phyloP scores from a whole-genome alignment of 495 filamentous ascomycete genomes.

The Penicillium maclennaniae region DNA sequence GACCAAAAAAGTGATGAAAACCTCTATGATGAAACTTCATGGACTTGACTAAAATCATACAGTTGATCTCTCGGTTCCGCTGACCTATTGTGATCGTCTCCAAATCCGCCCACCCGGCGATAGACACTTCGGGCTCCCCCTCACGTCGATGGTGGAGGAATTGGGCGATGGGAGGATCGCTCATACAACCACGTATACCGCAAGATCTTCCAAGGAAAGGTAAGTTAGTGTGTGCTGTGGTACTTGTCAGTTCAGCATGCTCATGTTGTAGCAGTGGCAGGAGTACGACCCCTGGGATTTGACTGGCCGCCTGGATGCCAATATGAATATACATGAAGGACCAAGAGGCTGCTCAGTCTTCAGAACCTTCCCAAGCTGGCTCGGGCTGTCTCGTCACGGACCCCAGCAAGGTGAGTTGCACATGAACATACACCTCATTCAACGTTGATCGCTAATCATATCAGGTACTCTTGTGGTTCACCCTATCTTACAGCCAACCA shows the following conservation, averaged over 20 bases:
- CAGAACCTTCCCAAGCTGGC: slow-evolving; percentile 73
- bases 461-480: slow-evolving; percentile 60
- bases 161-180: slow-evolving; percentile 69
- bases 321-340: slow-evolving; percentile 65
- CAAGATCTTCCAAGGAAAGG: slow-evolving; percentile 53
- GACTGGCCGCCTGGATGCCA: slow-evolving; percentile 53
- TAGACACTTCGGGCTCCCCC: slow-evolving; percentile 68
- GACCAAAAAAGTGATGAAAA: slow-evolving; percentile 11
- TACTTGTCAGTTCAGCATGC: background rate
- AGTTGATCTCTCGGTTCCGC: slow-evolving; percentile 35
- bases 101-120: slow-evolving; percentile 59
- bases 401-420: slow-evolving; percentile 52
- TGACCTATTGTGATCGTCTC: slow-evolving; percentile 69
- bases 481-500: slow-evolving; percentile 59
- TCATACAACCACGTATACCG: slow-evolving; percentile 69
- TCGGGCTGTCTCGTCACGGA: slow-evolving; percentile 58
- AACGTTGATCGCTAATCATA: background rate
- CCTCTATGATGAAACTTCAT: slow-evolving; percentile 42
- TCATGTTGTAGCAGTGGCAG: slow-evolving; percentile 50
- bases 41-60: background rate
- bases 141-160: slow-evolving; percentile 69
- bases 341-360: slow-evolving; percentile 68
- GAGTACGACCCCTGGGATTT: slow-evolving; percentile 68
- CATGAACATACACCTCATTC: background rate
- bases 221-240: background rate